A percentile compares a stretch with the other conserved stretches of the same genome.
Evolutionary conservation across 257 asterid genomes (phyloP).

Genomic region (Apocynum venetum): DNA sequence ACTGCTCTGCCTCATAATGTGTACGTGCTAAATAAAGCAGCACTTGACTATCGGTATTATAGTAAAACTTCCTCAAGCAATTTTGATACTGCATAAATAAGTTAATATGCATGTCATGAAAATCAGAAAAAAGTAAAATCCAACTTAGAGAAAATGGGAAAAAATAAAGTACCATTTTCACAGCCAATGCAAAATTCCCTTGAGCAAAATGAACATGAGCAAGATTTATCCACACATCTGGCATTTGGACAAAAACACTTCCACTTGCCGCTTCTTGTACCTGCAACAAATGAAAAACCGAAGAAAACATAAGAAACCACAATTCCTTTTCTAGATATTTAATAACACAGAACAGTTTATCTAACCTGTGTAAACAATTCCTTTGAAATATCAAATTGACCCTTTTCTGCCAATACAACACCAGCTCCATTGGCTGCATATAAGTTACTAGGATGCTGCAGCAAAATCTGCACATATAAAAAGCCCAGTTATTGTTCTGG

Average conservation of each 20-base stretch:
- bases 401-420: constrained; percentile 92
- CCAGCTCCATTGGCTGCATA: constrained; percentile 99
- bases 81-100: constrained; percentile 76
- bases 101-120: background rate
- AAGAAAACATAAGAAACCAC: constrained; percentile 16
- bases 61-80: constrained; percentile 83
- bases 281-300: constrained; percentile 31
- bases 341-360: constrained; percentile 16
- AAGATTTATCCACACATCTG: constrained; percentile 97
- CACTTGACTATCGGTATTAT: constrained; percentile 90
- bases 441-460: constrained; percentile 76
- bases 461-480: constrained; percentile 58
- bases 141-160: background rate
- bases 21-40: constrained; percentile 96
- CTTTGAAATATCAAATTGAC: constrained; percentile 93
- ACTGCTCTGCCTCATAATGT: constrained; percentile 98
- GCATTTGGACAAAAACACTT: constrained; percentile 78
- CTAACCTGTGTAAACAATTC: constrained; percentile 91
- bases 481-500: constrained; percentile 6
- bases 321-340: constrained; percentile 8
- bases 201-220: constrained; percentile 99
- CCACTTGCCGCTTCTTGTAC: constrained; percentile 99
- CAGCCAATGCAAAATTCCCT: constrained; percentile 91
- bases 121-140: background rate
- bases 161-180: constrained; percentile 65